Percentiles rank a stretch among this genome's conserved stretches.
Evolutionary conservation across 257 asterid genomes (phyloP).

Genomic region (Jasminum sambac): DNA sequence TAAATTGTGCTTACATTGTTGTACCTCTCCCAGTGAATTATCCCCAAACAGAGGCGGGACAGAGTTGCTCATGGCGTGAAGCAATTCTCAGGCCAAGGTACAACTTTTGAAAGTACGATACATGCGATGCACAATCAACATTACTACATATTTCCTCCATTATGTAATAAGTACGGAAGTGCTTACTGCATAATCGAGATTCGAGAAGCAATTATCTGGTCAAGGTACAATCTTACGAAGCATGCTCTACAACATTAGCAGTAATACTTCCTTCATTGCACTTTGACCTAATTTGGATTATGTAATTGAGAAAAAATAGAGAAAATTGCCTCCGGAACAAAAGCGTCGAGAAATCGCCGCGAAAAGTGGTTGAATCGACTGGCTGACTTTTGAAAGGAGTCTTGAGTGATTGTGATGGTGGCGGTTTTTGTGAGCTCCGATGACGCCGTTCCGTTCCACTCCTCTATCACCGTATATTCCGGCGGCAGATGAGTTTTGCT

Average conservation of each 20-base stretch:
- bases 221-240: neutral
- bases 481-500: conserved; percentile 26
- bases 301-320: neutral
- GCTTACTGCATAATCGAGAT: neutral
- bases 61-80: neutral
- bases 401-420: conserved; percentile 50
- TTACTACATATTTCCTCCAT: neutral
- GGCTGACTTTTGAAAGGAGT: conserved; percentile 51
- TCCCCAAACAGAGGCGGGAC: conserved; percentile 4
- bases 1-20: conserved; percentile 9
- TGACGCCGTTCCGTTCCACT: conserved; percentile 90
- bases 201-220: neutral
- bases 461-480: conserved; percentile 62
- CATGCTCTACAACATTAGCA: neutral
- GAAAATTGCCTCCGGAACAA: conserved; percentile 79
- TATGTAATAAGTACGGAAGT: neutral
- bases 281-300: neutral
- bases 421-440: conserved; percentile 76
- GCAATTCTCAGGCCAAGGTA: conserved; percentile 8
- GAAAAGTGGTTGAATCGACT: conserved; percentile 62
- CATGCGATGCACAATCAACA: neutral
- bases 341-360: conserved; percentile 80
- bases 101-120: neutral
- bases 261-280: neutral
- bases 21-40: neutral